A percentile compares a stretch with the other conserved stretches of the same genome.
Evolutionary conservation across 768 basidiomycete species (phyloP).

Genomic region (Trametes meyenii): DNA sequence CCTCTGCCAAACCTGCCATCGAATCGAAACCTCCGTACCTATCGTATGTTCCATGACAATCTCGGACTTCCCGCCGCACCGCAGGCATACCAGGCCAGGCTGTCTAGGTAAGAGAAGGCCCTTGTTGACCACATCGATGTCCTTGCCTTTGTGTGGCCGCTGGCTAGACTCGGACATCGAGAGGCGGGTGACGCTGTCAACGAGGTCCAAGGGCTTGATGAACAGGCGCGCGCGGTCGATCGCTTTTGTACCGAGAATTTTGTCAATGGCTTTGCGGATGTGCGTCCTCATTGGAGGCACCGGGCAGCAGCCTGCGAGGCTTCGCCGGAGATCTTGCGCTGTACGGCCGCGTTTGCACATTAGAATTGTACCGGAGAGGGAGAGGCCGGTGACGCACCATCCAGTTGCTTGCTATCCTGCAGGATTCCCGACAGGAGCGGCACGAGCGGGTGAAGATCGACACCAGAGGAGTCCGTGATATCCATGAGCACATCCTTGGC

Average conservation of each 20-base stretch:
- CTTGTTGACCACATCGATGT: slow-evolving; percentile 67
- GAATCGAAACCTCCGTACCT: slow-evolving; percentile 39
- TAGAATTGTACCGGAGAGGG: not conserved
- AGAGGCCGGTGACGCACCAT: slow-evolving; percentile 28
- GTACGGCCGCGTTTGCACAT: not conserved
- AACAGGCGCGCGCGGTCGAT: slow-evolving; percentile 70
- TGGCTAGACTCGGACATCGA: slow-evolving; percentile 35
- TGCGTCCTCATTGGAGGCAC: slow-evolving; percentile 46
- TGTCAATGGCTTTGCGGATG: slow-evolving; percentile 47
- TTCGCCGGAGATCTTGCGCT: slow-evolving; percentile 56
- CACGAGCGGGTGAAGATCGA: slow-evolving; percentile 59
- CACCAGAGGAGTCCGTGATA: slow-evolving; percentile 62
- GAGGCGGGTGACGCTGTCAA: slow-evolving; percentile 58
- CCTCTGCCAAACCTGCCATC: slow-evolving; percentile 68
- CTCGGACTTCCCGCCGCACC: slow-evolving; percentile 65
- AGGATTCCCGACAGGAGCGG: slow-evolving; percentile 45
- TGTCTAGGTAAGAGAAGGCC: slow-evolving; percentile 44
- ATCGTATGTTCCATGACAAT: slow-evolving; percentile 34
- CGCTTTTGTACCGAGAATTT: slow-evolving; percentile 50
- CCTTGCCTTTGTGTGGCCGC: slow-evolving; percentile 39
- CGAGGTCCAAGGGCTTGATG: slow-evolving; percentile 71
- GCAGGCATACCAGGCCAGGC: slow-evolving; percentile 51
- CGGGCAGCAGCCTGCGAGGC: slow-evolving; percentile 65
- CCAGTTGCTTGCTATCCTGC: slow-evolving; percentile 30
- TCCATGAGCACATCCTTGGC: slow-evolving; percentile 67